phyloP scores from a whole-genome alignment of 495 filamentous ascomycete genomes.

The Penicillium egyptiacum region DNA sequence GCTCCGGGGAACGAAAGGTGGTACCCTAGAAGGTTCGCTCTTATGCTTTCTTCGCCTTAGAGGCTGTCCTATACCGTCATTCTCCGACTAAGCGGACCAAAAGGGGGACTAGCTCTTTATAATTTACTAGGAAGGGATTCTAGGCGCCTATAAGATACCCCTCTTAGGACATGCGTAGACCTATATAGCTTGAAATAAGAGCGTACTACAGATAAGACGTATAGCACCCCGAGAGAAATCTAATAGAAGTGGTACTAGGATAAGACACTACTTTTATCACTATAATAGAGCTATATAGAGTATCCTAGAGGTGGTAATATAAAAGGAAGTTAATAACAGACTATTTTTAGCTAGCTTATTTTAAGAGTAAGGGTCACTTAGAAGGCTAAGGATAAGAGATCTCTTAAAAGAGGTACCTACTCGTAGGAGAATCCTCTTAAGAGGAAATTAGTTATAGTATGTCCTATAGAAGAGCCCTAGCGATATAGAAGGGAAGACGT shows the following conservation, averaged over 20 bases:
- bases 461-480: slow-evolving; percentile 4
- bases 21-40: no score
- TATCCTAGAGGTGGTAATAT: slow-evolving; percentile 1
- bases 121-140: background rate
- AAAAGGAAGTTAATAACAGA: slow-evolving; percentile 2
- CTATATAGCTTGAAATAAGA: slow-evolving; percentile 8
- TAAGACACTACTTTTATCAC: slow-evolving; percentile 7
- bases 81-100: no score
- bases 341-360: slow-evolving; percentile 2
- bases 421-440: slow-evolving; percentile 10
- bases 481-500: slow-evolving; percentile 7
- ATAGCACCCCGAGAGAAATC: slow-evolving; percentile 3
- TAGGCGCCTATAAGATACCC: slow-evolving; percentile 17
- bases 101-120: no score
- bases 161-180: slow-evolving; percentile 20
- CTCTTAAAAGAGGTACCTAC: background rate
- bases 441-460: slow-evolving; percentile 10
- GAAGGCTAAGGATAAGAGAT: slow-evolving; percentile 7
- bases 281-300: slow-evolving; percentile 9
- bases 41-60: no score
- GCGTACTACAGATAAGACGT: slow-evolving; percentile 8
- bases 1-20: no score
- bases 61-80: no score
- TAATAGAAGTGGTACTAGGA: slow-evolving; percentile 11
- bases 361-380: background rate